Evolutionary conservation across 2,329 filamentous ascomycete species (phyloP), one percentile per base, ranked within the genome.

Genomic region (Aspergillus fructus): DNA sequence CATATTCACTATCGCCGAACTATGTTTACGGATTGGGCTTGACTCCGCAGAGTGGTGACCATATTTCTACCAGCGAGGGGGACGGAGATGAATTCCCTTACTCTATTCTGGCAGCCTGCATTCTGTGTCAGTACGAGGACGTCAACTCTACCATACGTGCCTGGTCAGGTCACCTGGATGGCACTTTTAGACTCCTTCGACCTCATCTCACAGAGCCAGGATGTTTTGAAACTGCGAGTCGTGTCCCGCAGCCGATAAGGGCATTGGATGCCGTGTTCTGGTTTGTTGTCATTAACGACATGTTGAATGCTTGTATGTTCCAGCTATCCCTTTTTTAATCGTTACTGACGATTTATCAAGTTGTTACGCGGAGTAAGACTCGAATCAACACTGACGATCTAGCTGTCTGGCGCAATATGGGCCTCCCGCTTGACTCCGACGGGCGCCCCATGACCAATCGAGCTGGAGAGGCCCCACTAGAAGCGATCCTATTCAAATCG

Each of bases 71-170:
- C 7, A 6, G 24, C 11, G 47, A 33, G 3, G 13, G 51, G 3
- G 48, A 46, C n/a, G 41, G 41, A 3, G 21, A 15, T 8, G 30
- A 17, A 19, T 30, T 49, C 13, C 30, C 40, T 0, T 40, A 51
- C 27, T 48, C 41, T 9, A 47, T 47, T 12, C 7, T 63, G 3
- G 43, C 62, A 4, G 59, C 59, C 4, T 63, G 58, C 17, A 61
- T 64, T 1, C 45, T 64, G 2, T 62, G 60, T 34, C 52, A 59
- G 13, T 64, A 64, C 42, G 62, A 60, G 21, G 62, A 64, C 27
- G 37, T 62, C 3, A 64, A 54, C 23, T 43, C 48, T 5, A 64
- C 62, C 3, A 56, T 64, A 46, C 15, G 51, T 21, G 59, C 62
- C 4, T 64, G 62, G 59, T 58, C 54, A 3, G 58, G 62, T 15